These are phyloP conservation scores for Lunasporangiospora selenospora DNA, from an alignment of 192 early-diverging fungal genomes.

Conservation along the genomic window DNA sequence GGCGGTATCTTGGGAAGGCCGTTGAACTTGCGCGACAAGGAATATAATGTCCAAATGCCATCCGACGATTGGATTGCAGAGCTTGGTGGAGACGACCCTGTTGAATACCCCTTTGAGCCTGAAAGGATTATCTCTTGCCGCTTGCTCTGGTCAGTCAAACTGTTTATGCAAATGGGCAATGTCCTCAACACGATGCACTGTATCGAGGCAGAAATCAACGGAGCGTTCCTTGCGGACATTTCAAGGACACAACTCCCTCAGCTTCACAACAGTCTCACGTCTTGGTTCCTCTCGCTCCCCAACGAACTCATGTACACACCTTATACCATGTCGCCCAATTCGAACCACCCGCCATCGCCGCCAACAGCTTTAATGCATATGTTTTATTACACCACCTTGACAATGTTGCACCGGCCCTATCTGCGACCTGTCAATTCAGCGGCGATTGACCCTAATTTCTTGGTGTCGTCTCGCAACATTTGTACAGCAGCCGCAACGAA, in stretches of 20 bases:
- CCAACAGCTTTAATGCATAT: slow-evolving; percentile 47
- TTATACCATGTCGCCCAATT: slow-evolving; percentile 27
- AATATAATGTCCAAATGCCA: slow-evolving; percentile 21
- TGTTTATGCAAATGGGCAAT: slow-evolving; percentile 25
- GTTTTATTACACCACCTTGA: slow-evolving; percentile 58
- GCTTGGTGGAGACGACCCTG: slow-evolving; percentile 13
- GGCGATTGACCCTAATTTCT: slow-evolving; percentile 15
- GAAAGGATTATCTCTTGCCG: slow-evolving; percentile 25
- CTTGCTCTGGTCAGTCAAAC: slow-evolving; percentile 18
- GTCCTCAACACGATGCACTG: slow-evolving; percentile 32
- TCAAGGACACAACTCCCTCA: slow-evolving; percentile 22
- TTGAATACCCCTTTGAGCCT: slow-evolving; percentile 20
- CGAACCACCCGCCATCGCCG: slow-evolving; percentile 21
- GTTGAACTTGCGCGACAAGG: slow-evolving; percentile 14
- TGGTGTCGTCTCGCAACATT: slow-evolving; percentile 29
- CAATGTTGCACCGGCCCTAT: slow-evolving; percentile 59
- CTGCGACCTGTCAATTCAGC: slow-evolving; percentile 21
- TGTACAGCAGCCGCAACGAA: slow-evolving; percentile 43
- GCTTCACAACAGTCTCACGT: slow-evolving; percentile 37
- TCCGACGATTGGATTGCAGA: slow-evolving; percentile 22
- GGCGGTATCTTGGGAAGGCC: slow-evolving; percentile 24
- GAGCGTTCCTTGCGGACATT: slow-evolving; percentile 17
- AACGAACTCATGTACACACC: slow-evolving; percentile 53
- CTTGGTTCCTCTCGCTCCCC: slow-evolving; percentile 54
- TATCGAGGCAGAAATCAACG: slow-evolving; percentile 25